Percentiles rank a stretch among this genome's conserved stretches.
phyloP scores from a whole-genome alignment of 2,329 filamentous ascomycete species.

The Claviceps capensis region DNA sequence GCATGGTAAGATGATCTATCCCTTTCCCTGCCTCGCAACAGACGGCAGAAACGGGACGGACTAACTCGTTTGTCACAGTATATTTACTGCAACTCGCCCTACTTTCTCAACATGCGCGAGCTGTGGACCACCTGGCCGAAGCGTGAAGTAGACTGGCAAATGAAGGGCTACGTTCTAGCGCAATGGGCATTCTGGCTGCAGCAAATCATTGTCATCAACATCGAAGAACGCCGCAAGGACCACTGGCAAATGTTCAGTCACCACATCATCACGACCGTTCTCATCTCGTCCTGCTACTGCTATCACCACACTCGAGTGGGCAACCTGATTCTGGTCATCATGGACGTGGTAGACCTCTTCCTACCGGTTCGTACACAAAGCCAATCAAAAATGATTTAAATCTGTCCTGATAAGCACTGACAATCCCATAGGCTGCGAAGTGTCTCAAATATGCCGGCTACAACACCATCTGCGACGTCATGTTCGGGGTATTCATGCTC shows the following conservation, averaged over 20 bases:
- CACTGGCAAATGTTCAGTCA: constrained; percentile 96
- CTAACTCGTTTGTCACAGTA: constrained; percentile 38
- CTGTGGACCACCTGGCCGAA: constrained; percentile 81
- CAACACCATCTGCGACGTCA: constrained; percentile 61
- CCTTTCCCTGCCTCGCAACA: no score
- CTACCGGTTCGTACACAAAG: constrained; percentile 51
- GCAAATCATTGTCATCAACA: constrained; percentile 85
- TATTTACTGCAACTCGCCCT: constrained; percentile 63
- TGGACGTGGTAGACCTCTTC: constrained; percentile 86
- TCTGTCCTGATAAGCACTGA: not conserved
- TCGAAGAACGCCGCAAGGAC: constrained; percentile 89
- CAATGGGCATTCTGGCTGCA: constrained; percentile 92
- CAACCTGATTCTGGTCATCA: constrained; percentile 76
- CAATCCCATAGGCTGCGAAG: constrained; percentile 57
- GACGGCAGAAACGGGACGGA: not conserved
- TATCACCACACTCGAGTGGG: constrained; percentile 82
- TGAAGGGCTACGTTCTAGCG: constrained; percentile 81
- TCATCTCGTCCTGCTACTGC: constrained; percentile 71
- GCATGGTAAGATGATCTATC: constrained; percentile 49
- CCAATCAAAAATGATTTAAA: not conserved
- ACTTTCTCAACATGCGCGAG: constrained; percentile 62
- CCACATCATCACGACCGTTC: constrained; percentile 74
- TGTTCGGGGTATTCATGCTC: constrained; percentile 75
- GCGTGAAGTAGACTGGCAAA: constrained; percentile 58
- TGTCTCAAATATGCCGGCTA: constrained; percentile 82